Conservation (phyloP, 768 basidiomycete species). For the Naganishia antarctica region DNA sequence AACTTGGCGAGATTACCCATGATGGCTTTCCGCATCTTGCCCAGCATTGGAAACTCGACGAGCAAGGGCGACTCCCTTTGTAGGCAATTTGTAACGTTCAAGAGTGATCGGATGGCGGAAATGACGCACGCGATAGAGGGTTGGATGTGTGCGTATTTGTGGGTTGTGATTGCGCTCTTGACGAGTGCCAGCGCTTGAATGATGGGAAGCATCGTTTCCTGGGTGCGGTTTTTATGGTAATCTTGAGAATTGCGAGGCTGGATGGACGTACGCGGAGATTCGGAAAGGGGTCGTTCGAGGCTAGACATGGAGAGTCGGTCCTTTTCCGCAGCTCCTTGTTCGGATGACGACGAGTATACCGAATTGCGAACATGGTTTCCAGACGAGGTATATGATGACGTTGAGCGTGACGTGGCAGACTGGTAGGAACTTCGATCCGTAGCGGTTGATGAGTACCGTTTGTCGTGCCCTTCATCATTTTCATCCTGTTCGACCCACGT, state of each 20-base stretch:
- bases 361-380: background rate
- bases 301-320: slow-evolving; percentile 6
- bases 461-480: background rate
- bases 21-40: slow-evolving; percentile 73
- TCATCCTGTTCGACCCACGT: slow-evolving; percentile 1
- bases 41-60: slow-evolving; percentile 61
- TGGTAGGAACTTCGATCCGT: slow-evolving; percentile 27
- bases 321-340: background rate
- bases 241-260: slow-evolving; percentile 7
- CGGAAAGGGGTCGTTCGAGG: background rate
- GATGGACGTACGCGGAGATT: background rate
- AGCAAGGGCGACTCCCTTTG: slow-evolving; percentile 74
- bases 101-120: slow-evolving; percentile 80
- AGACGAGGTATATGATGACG: slow-evolving; percentile 5
- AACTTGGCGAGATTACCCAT: slow-evolving; percentile 73
- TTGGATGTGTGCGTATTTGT: slow-evolving; percentile 76
- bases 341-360: background rate
- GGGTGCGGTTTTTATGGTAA: slow-evolving; percentile 50
- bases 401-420: slow-evolving; percentile 16
- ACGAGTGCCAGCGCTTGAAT: slow-evolving; percentile 79
- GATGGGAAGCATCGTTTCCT: slow-evolving; percentile 74
- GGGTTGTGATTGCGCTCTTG: slow-evolving; percentile 74
- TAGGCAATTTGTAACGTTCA: slow-evolving; percentile 76
- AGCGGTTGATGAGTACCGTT: slow-evolving; percentile 2
- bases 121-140: slow-evolving; percentile 93